Base-by-base conservation (phyloP, 345 rosid genomes). In the Salix dunnii region DNA sequence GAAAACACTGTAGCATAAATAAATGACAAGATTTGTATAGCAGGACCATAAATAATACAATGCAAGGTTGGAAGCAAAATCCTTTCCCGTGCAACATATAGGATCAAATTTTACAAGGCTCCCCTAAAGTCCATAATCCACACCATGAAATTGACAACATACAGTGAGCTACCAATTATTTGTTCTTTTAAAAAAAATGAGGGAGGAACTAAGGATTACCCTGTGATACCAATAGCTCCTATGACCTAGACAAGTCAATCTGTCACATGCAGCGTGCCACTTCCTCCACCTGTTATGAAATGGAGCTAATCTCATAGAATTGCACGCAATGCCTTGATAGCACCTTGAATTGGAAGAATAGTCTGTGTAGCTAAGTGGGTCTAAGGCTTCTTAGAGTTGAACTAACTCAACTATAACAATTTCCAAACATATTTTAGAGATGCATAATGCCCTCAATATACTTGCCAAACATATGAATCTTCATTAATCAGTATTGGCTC, bases 1-100 rank as follows among this genome's bases (percentile, higher is more conserved):
- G 71, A 80, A 85, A 81, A 67, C 67, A 23, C 7, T 27, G 69
- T 4, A 74, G 33, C 27, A 46, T 75, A 55, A 76, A 70, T 73
- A 16, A 66, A 61, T n/a, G 55, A 76, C 38, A 73, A 31, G 35
- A 14, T 36, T 53, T 38, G 23, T 51, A 51, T 51, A 51, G n/a
- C 58, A 51, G 20, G 58, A 20, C 9, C 23, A 51, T 51, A 20
- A 6, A 51, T 7, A 2, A 58, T 58, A 58, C 62, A 58, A n/a
- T 58, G 62, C 62, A n/a, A 58, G 62, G 27, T 58, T 58, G 62
- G 23, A 25, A 58, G 62, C 10, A 55, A 40, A 55, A 58, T 58
- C 23, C 62, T 58, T 23, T 58, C 5, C 62, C 2, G 12, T 25
- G 12, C 62, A 58, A 58, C 62, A 58, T 6, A 6, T 21, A 73